These are phyloP conservation scores for Leptosphaerulina australis DNA, from an alignment of 2,329 filamentous ascomycete genomes.

Conservation along the genomic window DNA sequence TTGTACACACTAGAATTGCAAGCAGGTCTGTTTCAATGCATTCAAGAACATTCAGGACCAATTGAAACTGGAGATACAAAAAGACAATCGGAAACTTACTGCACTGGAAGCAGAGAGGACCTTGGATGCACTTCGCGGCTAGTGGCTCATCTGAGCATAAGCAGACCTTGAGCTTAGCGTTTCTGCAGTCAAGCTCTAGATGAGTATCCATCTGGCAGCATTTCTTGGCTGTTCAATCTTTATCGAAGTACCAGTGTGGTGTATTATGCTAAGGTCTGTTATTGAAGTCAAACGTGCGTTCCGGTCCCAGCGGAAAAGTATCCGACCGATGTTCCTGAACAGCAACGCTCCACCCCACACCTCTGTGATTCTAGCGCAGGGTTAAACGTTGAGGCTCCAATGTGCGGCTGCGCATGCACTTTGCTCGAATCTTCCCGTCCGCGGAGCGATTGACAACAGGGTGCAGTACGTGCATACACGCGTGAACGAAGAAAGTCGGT, in stretches of 20 bases:
- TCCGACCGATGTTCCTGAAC: constrained; percentile 7
- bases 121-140: no score
- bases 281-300: not conserved
- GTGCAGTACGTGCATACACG: not conserved
- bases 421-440: not conserved
- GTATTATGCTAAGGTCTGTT: not conserved
- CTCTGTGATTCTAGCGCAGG: constrained; percentile 1
- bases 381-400: constrained; percentile 4
- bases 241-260: not conserved
- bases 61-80: no score
- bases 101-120: no score
- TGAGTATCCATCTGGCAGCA: no score
- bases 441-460: constrained; percentile 7
- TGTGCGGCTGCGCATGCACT: constrained; percentile 1
- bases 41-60: no score
- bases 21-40: no score
- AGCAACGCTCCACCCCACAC: constrained; percentile 14
- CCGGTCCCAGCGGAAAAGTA: constrained; percentile 13
- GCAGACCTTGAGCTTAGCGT: no score
- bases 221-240: not conserved
- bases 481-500: constrained; percentile 6
- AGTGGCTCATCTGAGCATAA: no score
- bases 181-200: no score
- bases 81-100: no score
- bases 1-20: no score